phyloP scores from a whole-genome alignment of 306 rosid genomes.

The Leucaena leucocephala region DNA sequence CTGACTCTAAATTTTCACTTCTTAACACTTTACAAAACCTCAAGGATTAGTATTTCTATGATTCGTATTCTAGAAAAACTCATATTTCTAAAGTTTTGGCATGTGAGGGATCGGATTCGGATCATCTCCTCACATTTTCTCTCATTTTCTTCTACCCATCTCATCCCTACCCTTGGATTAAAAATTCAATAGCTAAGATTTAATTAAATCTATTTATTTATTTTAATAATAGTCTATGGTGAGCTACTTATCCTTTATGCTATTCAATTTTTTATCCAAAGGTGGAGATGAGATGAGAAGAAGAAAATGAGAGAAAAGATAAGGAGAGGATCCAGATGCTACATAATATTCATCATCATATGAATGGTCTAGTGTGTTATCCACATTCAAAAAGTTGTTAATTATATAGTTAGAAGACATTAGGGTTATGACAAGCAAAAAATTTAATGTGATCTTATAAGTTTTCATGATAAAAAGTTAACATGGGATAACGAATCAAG shows the following conservation, averaged over 20 bases:
- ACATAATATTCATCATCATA: neutral
- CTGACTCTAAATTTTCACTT: neutral
- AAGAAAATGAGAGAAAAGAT: neutral
- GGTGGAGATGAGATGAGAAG: neutral
- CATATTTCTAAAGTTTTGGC: too few relatives aligned
- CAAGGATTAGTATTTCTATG: too few relatives aligned
- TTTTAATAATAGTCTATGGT: too few relatives aligned
- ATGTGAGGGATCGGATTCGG: too few relatives aligned
- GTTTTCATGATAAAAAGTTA: neutral
- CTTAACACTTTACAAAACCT: too few relatives aligned
- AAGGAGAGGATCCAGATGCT: neutral
- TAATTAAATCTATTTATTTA: too few relatives aligned
- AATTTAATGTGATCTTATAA: neutral
- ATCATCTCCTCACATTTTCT: too few relatives aligned
- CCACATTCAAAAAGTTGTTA: neutral
- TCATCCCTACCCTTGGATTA: neutral
- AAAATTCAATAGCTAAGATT: too few relatives aligned
- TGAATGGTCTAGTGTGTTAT: neutral
- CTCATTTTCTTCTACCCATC: neutral
- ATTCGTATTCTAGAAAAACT: too few relatives aligned
- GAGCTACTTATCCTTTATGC: too few relatives aligned
- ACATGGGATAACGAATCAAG: neutral
- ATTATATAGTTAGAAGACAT: neutral
- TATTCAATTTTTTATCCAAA: too few relatives aligned
- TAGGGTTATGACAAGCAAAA: neutral